These are phyloP conservation scores for Fibroporia radiculosa DNA, from an alignment of 768 basidiomycete genomes.

Conservation along the genomic window DNA sequence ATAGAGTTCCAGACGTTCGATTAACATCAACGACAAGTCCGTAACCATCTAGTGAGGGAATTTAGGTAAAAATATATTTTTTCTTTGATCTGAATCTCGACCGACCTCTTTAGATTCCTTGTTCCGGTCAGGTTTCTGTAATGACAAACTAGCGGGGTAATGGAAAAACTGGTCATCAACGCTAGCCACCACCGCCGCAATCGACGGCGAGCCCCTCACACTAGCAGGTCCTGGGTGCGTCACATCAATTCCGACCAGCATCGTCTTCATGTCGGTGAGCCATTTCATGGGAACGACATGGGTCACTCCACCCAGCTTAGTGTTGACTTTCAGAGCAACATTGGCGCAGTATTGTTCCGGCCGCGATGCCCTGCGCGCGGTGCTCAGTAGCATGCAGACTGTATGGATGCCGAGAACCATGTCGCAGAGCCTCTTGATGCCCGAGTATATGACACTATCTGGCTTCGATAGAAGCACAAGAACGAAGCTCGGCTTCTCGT, in stretches of 20 bases:
- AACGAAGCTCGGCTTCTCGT: slow-evolving; percentile 49
- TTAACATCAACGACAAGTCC: slow-evolving; percentile 40
- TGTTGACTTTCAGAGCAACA: slow-evolving; percentile 71
- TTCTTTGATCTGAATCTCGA: slow-evolving; percentile 2
- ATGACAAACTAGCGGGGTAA: slow-evolving; percentile 41
- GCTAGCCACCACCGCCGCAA: slow-evolving; percentile 48
- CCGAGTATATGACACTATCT: slow-evolving; percentile 72
- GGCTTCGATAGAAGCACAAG: slow-evolving; percentile 56
- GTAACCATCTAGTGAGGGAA: slow-evolving; percentile 34
- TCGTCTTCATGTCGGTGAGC: slow-evolving; percentile 58
- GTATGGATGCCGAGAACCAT: slow-evolving; percentile 64
- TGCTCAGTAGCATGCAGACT: slow-evolving; percentile 54
- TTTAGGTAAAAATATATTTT: neutral
- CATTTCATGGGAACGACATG: slow-evolving; percentile 59
- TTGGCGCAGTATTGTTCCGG: slow-evolving; percentile 79
- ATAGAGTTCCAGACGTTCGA: slow-evolving; percentile 35
- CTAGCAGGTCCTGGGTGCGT: slow-evolving; percentile 77
- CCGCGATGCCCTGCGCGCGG: slow-evolving; percentile 47
- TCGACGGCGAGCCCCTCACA: slow-evolving; percentile 44
- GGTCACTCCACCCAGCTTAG: slow-evolving; percentile 77
- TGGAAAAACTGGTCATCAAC: slow-evolving; percentile 36
- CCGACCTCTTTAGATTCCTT: slow-evolving; percentile 62
- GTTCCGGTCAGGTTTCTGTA: slow-evolving; percentile 25
- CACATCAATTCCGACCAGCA: slow-evolving; percentile 71
- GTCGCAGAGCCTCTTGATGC: slow-evolving; percentile 72